Conservation (phyloP, 192 early-diverging fungal species). For the Linderina pennispora region DNA sequence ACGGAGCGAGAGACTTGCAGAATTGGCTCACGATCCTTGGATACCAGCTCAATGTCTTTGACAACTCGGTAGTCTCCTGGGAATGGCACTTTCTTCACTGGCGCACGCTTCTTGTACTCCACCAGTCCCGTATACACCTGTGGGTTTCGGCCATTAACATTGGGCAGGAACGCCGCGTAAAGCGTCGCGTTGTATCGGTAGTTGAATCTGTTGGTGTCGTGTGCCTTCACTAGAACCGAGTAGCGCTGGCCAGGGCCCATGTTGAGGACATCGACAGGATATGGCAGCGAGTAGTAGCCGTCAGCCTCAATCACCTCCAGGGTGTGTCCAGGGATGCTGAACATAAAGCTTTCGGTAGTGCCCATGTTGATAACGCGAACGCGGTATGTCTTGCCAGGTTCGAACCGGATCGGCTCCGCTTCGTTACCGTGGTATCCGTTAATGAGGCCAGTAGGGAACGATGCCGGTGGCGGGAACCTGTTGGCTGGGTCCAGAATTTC, state of each 20-base stretch:
- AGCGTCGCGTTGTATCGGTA: slow-evolving; percentile 57
- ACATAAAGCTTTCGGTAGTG: slow-evolving; percentile 58
- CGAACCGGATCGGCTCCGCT: slow-evolving; percentile 51
- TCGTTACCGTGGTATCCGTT: slow-evolving; percentile 42
- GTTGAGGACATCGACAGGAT: slow-evolving; percentile 47
- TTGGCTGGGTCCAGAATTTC: slow-evolving; percentile 44
- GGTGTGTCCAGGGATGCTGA: slow-evolving; percentile 68
- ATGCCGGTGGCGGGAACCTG: slow-evolving; percentile 53
- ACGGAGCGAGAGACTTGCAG: slow-evolving; percentile 45
- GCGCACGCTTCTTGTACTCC: slow-evolving; percentile 52
- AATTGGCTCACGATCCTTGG: slow-evolving; percentile 46
- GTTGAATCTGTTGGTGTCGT: slow-evolving; percentile 52
- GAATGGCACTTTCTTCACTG: slow-evolving; percentile 44
- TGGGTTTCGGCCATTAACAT: slow-evolving; percentile 39
- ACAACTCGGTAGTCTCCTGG: too few relatives aligned
- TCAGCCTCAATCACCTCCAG: slow-evolving; percentile 77
- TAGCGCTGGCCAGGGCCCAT: slow-evolving; percentile 68
- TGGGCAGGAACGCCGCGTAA: slow-evolving; percentile 47
- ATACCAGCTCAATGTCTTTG: slow-evolving; percentile 40
- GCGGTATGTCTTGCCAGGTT: slow-evolving; percentile 69
- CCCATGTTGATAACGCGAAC: slow-evolving; percentile 74
- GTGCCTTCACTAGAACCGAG: slow-evolving; percentile 69
- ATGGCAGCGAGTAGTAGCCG: slow-evolving; percentile 55
- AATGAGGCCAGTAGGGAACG: slow-evolving; percentile 43
- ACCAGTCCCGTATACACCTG: slow-evolving; percentile 49